These are phyloP conservation scores for Globisporangium iwayamae DNA, from an alignment of 352 stramenopile species.

Conservation along the genomic window DNA sequence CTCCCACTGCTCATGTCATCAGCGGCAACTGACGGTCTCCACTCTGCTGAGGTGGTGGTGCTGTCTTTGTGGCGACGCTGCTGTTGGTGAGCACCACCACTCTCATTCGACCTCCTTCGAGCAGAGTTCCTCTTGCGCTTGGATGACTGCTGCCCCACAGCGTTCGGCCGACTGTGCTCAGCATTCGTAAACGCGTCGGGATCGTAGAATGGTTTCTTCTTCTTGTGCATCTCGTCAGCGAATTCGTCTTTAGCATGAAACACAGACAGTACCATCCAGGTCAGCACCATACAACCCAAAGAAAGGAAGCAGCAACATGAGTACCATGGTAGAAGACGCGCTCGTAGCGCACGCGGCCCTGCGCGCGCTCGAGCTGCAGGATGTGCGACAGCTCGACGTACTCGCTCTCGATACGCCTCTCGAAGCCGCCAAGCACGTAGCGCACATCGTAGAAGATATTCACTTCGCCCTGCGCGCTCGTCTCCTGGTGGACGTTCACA, in stretches of 20 bases:
- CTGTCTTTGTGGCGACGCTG: background rate
- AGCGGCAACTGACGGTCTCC: background rate
- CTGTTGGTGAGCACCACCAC: background rate
- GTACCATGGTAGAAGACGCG: conserved; percentile 65
- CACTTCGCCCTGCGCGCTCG: conserved; percentile 9
- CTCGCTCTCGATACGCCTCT: conserved; percentile 65
- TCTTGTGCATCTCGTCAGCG: conserved; percentile 37
- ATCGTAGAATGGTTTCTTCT: conserved; percentile 15
- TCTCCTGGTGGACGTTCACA: conserved; percentile 36
- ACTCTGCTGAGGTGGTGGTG: background rate
- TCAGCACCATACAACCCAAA: background rate
- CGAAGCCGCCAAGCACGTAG: conserved; percentile 77
- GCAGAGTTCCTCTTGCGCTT: conserved; percentile 3
- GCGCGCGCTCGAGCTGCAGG: conserved; percentile 29
- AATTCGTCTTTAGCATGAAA: conserved; percentile 40
- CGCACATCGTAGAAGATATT: conserved; percentile 74
- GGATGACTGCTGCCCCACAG: background rate
- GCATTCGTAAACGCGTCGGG: background rate
- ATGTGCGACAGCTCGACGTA: conserved; percentile 58
- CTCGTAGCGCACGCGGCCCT: conserved; percentile 30
- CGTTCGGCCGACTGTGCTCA: background rate
- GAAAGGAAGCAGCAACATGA: background rate
- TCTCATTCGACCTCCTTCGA: conserved; percentile 6
- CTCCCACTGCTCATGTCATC: background rate
- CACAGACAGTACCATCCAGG: background rate